Evolutionary conservation across 1,284 basidiomycete species (phyloP).

Genomic region (Ustilago xerochloae): DNA sequence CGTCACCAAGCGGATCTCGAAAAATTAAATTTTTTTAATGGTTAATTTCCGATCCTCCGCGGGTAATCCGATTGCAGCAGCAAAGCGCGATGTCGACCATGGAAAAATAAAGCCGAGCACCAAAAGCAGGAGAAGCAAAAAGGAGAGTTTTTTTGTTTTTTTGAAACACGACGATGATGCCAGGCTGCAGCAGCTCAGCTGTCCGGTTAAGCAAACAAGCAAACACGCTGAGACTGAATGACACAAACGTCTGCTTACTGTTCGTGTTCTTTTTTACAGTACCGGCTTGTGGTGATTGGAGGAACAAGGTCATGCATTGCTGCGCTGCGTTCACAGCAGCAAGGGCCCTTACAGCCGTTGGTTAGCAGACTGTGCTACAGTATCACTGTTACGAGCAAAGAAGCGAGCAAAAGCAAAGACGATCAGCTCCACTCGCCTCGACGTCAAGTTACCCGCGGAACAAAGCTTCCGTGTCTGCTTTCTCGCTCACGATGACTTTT

Average conservation of each 20-base stretch:
- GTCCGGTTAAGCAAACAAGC: slow-evolving; percentile 4
- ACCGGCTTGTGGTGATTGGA: too few species aligned
- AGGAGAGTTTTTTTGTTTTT: too few species aligned
- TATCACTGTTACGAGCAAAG: background rate
- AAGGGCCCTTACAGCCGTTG: too few species aligned
- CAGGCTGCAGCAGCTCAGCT: background rate
- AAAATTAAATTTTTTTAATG: too few species aligned
- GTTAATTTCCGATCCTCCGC: too few species aligned
- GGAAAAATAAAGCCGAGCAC: background rate
- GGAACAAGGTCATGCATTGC: slow-evolving; percentile 1
- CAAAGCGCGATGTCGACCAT: too few species aligned
- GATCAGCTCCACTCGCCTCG: too few species aligned
- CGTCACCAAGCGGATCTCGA: too few species aligned
- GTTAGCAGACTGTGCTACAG: too few species aligned
- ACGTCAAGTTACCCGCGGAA: slow-evolving; percentile 1
- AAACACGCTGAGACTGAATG: too few species aligned
- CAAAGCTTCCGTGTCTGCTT: slow-evolving; percentile 7
- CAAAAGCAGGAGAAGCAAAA: background rate
- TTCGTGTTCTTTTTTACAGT: background rate
- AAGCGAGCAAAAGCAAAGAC: background rate
- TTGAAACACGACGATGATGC: background rate
- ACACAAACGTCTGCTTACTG: slow-evolving; percentile 1
- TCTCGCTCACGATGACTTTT: too few species aligned
- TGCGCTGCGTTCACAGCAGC: background rate
- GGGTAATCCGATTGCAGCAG: too few species aligned